These are phyloP conservation scores for Protostelium mycophagum DNA, from an alignment of 78 protist genomes.

Conservation along the genomic window DNA sequence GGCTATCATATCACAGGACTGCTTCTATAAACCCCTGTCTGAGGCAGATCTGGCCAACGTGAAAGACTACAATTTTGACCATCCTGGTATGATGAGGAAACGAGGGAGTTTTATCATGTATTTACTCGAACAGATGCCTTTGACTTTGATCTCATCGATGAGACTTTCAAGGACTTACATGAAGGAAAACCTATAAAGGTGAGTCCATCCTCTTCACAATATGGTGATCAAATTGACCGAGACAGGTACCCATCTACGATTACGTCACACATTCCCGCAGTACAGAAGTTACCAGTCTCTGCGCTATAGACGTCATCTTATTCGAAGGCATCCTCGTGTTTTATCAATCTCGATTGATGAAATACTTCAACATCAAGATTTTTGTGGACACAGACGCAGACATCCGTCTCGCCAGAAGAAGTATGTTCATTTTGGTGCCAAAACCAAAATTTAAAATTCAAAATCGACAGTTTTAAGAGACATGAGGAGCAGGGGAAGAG, in stretches of 20 bases:
- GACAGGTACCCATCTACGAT: constrained; percentile 65
- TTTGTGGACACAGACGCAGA: constrained; percentile 83
- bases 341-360: constrained; percentile 32
- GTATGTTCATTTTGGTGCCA: constrained; percentile 18
- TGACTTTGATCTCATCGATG: constrained; percentile 47
- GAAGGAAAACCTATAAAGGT: constrained; percentile 45
- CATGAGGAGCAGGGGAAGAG: constrained; percentile 69
- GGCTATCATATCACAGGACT: constrained; percentile 48
- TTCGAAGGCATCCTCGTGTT: constrained; percentile 78
- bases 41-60: neutral
- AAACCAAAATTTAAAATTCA: neutral
- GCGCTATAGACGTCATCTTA: constrained; percentile 67
- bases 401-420: constrained; percentile 68
- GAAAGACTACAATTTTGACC: constrained; percentile 57
- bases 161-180: constrained; percentile 35
- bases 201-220: too few relatives aligned
- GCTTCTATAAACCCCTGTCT: constrained; percentile 46
- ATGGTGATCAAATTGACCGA: too few relatives aligned
- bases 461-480: constrained; percentile 59
- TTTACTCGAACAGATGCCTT: constrained; percentile 31
- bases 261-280: constrained; percentile 54
- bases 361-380: constrained; percentile 67
- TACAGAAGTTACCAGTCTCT: constrained; percentile 23
- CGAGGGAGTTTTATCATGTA: neutral
- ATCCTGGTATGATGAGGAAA: constrained; percentile 34